Evolutionary conservation across 2,329 filamentous ascomycete genomes (phyloP), one percentile per base, ranked within the genome.

Genomic region (Alternaria sp.): DNA sequence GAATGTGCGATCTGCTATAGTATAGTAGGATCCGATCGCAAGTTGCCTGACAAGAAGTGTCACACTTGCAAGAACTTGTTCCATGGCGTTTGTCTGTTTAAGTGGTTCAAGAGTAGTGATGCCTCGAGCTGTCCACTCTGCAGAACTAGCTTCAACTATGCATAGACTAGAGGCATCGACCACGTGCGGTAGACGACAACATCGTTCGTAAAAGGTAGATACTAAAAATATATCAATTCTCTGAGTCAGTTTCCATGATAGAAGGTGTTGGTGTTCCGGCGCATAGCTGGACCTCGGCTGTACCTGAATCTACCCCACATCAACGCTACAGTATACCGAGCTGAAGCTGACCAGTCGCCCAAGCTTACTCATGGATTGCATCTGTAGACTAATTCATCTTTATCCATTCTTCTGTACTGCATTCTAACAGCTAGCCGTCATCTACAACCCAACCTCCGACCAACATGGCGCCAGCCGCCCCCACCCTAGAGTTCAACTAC

Each of bases 1-100:
- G 96, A 99, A 80, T 99, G 96, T 77, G 93, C 96, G 10, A 98
- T 98, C 77, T 98, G 95, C 84, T 98, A 98, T 83, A 94, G 90
- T 63, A 94, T 99, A 75, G 93, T 99, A 67, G 93, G 93, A 18
- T 89, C 88, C 8, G 94, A 97, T 79, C 92, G 92, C 84, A 91
- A 92, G 80, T 88, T 97, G 79, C 96, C 96, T 0, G 95, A 96
- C 79, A 98, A 98, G 85, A 86, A 88, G 58, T 99, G 96, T 79
- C 85, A 87, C 50, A 98, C 95, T 2, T 99, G 96, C 86, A 95
- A 94, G 84, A 95, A 99, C 81, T 84, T 92, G 57, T 99, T 98
- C 84, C 96, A 99, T 81, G 87, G 90, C 1, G 88, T 88, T 3
- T 99, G 96, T 82, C 81, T 99, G 81, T 97, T 93, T 84, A 94